Base-by-base conservation (phyloP, 129 eudicot genomes). In the Smallanthus sonchifolius region DNA sequence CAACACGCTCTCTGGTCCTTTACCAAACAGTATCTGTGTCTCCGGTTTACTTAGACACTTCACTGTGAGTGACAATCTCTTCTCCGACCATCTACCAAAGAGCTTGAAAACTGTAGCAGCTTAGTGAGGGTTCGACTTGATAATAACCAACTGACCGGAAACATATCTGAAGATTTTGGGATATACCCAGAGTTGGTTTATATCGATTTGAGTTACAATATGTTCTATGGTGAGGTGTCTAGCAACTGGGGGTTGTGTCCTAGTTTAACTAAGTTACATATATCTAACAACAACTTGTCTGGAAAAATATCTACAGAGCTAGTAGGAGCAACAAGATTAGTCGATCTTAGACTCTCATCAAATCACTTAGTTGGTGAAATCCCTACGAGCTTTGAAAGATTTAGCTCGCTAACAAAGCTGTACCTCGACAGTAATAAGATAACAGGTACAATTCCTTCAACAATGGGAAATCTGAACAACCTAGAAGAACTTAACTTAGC, bases 91-190 rank as follows among this genome's bases (percentile, higher is more conserved):
- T 52, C 37, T 85, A 34, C 86, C 89, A 32, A 59, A 63, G 17
- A 85, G 84, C 76, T 64, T 85, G 59, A 67, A 72, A 76, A 79
- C 13, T 85, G 86, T 60, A 75, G 75, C 47, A 82, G 59, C 48
- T 68, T 82, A 38, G 0, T 0, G 0, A 63, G 75, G 11, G 20
- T 82, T 7, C 51, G 76, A 9, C 69, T 86, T 7, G 49, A 83
- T 24, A 38, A 51, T n/a, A 86, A 85, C 80, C 84, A 72, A 62
- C 14, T 85, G 3, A 17, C 59, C 0, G 84, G 84, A 43, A 68
- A 82, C 36, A 62, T 82, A 24, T 69, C 77, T 5, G 62, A 82
- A 54, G 62, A 44, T 68, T 79, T 85, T 61, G 83, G 89, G 2
- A 48, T 62, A 5, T 82, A 85, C 39, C 89, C 86, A 0, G 30